Conservation (phyloP, 495 filamentous ascomycete genomes). For the Tuber microsphaerosporum region DNA sequence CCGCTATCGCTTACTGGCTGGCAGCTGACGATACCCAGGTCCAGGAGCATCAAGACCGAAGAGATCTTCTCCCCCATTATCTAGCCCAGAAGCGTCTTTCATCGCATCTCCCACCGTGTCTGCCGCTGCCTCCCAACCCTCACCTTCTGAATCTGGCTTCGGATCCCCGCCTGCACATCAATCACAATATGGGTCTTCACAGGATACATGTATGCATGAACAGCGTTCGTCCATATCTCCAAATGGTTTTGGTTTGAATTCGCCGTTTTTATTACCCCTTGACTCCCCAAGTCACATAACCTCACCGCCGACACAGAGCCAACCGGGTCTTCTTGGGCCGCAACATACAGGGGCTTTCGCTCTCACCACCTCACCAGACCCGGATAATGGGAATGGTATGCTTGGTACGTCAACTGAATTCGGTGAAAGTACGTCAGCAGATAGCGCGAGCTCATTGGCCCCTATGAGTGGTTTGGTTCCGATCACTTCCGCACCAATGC, state of each 20-base stretch:
- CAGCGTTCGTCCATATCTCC: constrained; percentile 17
- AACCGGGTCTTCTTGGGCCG: not conserved
- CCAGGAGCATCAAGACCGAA: constrained; percentile 32
- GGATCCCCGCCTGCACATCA: constrained; percentile 41
- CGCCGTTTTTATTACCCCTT: constrained; percentile 14
- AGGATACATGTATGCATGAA: constrained; percentile 29
- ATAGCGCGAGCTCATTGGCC: not conserved
- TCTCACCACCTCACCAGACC: constrained; percentile 5
- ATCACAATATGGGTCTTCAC: constrained; percentile 36
- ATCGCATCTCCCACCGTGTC: constrained; percentile 5
- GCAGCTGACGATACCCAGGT: constrained; percentile 21
- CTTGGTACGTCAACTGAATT: not conserved
- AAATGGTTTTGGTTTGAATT: constrained; percentile 8
- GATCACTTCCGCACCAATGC: constrained; percentile 5
- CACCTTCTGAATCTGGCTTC: constrained; percentile 12
- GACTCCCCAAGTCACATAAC: constrained; percentile 13
- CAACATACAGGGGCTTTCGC: constrained; percentile 8
- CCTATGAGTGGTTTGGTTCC: not conserved
- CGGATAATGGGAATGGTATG: constrained; percentile 4
- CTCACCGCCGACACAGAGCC: not conserved
- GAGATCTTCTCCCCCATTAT: constrained; percentile 26
- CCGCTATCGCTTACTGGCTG: constrained; percentile 1
- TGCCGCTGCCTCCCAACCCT: constrained; percentile 3
- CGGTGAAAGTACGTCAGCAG: not conserved
- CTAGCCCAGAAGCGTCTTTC: constrained; percentile 14